Base-by-base conservation (phyloP, 768 basidiomycete species). In the Phylloporus rhodoxanthus region DNA sequence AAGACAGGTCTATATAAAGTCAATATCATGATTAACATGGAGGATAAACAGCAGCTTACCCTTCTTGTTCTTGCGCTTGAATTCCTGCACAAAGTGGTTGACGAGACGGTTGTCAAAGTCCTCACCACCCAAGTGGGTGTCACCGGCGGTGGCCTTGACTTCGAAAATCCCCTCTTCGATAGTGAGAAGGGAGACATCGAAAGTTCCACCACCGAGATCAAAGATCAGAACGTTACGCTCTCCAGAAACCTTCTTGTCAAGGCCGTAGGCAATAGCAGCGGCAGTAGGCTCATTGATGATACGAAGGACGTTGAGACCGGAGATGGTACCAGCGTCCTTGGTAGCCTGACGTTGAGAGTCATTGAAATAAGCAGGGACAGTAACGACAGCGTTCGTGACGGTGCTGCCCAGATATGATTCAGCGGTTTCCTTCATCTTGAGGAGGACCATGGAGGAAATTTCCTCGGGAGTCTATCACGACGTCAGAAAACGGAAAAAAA, bases 271-370 rank as follows among this genome's bases (percentile, higher is more conserved):
- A 63, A 97, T 97, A 56, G 94, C 94, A 45, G 95, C 95, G 34
- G 95, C 95, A 41, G 95, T 98, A 33, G 95, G 93, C 71, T 98
- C 95, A 75, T 97, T 97, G 76, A 97, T 95, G 70, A 97, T 96
- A 74, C 95, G 92, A 64, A 95, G 88, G 53, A 97, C 88, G 67
- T 95, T 92, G 57, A 98, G 73, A 55, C 95, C 95, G 17, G 92
- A 80, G 62, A 98, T 97, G 53, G 81, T 82, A 60, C 95, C 95
- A 32, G 95, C 93, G 64, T 98, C 95, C 76, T 96, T 98, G 62
- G 95, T 98, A 19, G 95, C 95, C 65, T 95, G 92, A 67, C 95
- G 89, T 68, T 98, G 95, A 21, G 95, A 94, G 75, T 98, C 93
- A 71, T 98, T 98, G 80, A 97, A 97, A 78, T 97, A 97, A 32